These are phyloP conservation scores for Psilocybe tampanensis DNA, from an alignment of 768 basidiomycete genomes.

Conservation along the genomic window DNA sequence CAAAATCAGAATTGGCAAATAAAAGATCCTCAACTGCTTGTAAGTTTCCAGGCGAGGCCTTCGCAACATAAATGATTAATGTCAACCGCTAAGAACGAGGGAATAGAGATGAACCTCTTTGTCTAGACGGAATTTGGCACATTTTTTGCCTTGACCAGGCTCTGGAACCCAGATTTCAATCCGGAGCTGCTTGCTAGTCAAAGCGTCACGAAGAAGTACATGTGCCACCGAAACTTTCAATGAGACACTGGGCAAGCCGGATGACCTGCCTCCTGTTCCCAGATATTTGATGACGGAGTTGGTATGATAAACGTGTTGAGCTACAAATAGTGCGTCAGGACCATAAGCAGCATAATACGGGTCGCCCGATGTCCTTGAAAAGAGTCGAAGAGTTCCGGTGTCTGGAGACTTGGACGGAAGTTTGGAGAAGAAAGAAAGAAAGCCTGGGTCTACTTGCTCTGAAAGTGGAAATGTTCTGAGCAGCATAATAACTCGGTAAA, in stretches of 20 bases:
- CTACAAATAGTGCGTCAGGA: slow-evolving; percentile 85
- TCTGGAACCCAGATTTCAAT: slow-evolving; percentile 90
- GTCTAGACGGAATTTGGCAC: slow-evolving; percentile 72
- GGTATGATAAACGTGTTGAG: slow-evolving; percentile 81
- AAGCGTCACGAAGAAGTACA: slow-evolving; percentile 80
- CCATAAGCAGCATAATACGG: slow-evolving; percentile 92
- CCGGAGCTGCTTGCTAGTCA: slow-evolving; percentile 87
- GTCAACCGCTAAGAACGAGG: not conserved
- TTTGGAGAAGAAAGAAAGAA: slow-evolving; percentile 68
- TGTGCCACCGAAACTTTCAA: slow-evolving; percentile 80
- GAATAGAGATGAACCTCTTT: slow-evolving; percentile 61
- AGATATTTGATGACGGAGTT: slow-evolving; percentile 93
- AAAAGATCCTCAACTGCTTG: slow-evolving; percentile 81
- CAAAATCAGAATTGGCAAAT: slow-evolving; percentile 79
- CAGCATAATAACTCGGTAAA: not conserved
- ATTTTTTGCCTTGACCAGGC: slow-evolving; percentile 73
- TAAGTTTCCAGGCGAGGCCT: slow-evolving; percentile 68
- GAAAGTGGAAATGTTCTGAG: not conserved
- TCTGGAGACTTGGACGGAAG: slow-evolving; percentile 71
- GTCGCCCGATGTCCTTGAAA: slow-evolving; percentile 60
- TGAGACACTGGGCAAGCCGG: slow-evolving; percentile 74
- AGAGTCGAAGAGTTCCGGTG: slow-evolving; percentile 84
- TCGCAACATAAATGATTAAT: not conserved
- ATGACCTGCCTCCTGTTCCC: slow-evolving; percentile 60
- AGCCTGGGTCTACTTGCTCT: slow-evolving; percentile 81